Percentiles rank a stretch among this genome's conserved stretches.
Conservation (phyloP, 1,284 basidiomycete genomes). For the Trametes versicolor region DNA sequence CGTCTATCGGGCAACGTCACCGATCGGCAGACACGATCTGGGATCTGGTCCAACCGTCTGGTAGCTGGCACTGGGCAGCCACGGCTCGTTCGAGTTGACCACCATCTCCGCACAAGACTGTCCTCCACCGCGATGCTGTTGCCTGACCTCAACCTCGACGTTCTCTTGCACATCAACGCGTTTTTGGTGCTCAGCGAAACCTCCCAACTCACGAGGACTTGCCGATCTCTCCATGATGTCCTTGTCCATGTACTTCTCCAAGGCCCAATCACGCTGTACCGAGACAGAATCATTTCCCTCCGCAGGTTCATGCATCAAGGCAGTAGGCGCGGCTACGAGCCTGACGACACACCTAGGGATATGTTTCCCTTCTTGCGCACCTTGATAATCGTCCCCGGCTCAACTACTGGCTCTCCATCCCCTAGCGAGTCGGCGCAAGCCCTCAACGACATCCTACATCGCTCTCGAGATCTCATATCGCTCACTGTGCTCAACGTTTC, state of each 20-base stretch:
- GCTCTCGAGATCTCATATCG: neutral
- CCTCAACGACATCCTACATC: neutral
- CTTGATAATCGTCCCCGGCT: neutral
- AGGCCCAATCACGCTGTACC: neutral
- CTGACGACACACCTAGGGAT: neutral
- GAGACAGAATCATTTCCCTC: neutral
- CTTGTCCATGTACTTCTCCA: neutral
- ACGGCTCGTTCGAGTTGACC: no score
- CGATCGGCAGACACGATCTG: conserved; percentile 8
- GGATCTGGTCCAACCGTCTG: neutral
- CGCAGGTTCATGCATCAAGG: neutral
- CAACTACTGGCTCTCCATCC: neutral
- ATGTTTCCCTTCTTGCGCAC: neutral
- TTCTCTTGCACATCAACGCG: neutral
- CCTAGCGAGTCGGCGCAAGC: neutral
- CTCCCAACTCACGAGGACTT: no score
- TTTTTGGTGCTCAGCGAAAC: no score
- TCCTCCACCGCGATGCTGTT: neutral
- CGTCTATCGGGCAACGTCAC: conserved; percentile 7
- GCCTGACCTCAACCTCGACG: neutral
- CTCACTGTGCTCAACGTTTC: neutral
- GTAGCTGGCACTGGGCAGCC: no score
- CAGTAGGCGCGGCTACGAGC: no score
- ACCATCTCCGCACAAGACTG: no score
- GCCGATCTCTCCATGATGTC: neutral